Evolutionary conservation across 306 rosid species (phyloP), one percentile per base, ranked within the genome.

Genomic region (Parietaria judaica): DNA sequence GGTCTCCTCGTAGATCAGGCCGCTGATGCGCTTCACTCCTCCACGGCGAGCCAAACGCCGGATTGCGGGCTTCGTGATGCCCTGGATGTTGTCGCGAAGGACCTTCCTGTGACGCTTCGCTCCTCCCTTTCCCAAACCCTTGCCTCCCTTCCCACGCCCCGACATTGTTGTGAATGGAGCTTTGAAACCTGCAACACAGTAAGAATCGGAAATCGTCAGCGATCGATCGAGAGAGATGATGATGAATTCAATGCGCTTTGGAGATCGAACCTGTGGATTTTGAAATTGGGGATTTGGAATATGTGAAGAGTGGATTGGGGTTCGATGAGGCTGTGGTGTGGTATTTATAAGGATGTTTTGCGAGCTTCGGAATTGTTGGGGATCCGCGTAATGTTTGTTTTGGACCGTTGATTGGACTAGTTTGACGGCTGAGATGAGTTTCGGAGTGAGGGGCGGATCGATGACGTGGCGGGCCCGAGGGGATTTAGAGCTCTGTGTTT

Each of bases 41-140:
- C 91, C 87, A 14, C 90, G 58, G 1, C 90, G 84, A 64, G 87
- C 87, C 68, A 84, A n/a, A 5, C 87, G 86, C 3, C 90, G 70
- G 16, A 84, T 85, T 0, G 88, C 85, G 0, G 85, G 87, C 61
- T 85, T 85, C 3, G 87, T 85, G 34, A 83, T 83, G 35, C 89
- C 89, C 63, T 84, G 89, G 53, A 84, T 81, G 78, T 84, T 84
- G 41, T 84, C 90, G 0, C 84, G 66, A 6, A 84, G 66, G 5
- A 84, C 87, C 79, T 84, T 84, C 57, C 90, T 77, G 54, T 82
- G 94, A 1, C 94, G 83, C 61, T 86, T 83, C 0, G 94, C 94
- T 63, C 94, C 89, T 55, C 94, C 94, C 63, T 86, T 85, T 3
- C 94, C 94, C 66, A 85, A 61, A 0, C 88, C 94, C 65, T 86